Evolutionary conservation across 768 basidiomycete species (phyloP).

Genomic region (Phaffia australis): DNA sequence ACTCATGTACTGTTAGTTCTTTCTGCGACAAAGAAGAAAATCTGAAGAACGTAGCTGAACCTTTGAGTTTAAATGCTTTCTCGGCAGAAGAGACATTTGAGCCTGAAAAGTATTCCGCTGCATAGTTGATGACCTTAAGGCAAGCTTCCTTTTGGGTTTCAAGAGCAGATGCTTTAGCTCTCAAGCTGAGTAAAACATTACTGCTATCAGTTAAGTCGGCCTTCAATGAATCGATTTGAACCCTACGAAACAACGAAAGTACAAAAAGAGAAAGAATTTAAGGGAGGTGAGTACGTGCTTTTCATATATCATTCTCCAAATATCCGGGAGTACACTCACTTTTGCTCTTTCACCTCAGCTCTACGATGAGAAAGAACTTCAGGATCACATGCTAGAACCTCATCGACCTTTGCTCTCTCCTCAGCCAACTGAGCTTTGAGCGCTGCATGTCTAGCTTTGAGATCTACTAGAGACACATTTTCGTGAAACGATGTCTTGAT

Average conservation of each 20-base stretch:
- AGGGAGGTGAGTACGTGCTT: not conserved
- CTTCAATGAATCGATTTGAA: slow-evolving; percentile 33
- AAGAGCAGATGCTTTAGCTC: slow-evolving; percentile 32
- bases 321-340: slow-evolving; percentile 3
- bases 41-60: slow-evolving; percentile 27
- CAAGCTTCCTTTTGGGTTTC: slow-evolving; percentile 29
- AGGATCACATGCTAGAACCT: slow-evolving; percentile 25
- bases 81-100: slow-evolving; percentile 33
- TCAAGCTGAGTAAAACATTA: slow-evolving; percentile 32
- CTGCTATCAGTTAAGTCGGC: slow-evolving; percentile 33
- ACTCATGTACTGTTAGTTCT: too few relatives aligned
- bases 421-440: slow-evolving; percentile 33
- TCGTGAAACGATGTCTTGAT: slow-evolving; percentile 25
- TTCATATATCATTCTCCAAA: not conserved
- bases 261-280: too few relatives aligned
- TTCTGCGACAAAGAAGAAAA: not conserved
- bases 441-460: slow-evolving; percentile 31
- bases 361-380: slow-evolving; percentile 14
- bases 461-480: slow-evolving; percentile 29
- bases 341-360: slow-evolving; percentile 24
- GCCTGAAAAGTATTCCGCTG: slow-evolving; percentile 34
- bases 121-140: slow-evolving; percentile 31
- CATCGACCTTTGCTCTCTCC: slow-evolving; percentile 34
- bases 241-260: slow-evolving; percentile 23
- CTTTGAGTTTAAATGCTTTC: slow-evolving; percentile 33